phyloP scores from a whole-genome alignment of 2,329 filamentous ascomycete species.

The Xylariaceae sp. region DNA sequence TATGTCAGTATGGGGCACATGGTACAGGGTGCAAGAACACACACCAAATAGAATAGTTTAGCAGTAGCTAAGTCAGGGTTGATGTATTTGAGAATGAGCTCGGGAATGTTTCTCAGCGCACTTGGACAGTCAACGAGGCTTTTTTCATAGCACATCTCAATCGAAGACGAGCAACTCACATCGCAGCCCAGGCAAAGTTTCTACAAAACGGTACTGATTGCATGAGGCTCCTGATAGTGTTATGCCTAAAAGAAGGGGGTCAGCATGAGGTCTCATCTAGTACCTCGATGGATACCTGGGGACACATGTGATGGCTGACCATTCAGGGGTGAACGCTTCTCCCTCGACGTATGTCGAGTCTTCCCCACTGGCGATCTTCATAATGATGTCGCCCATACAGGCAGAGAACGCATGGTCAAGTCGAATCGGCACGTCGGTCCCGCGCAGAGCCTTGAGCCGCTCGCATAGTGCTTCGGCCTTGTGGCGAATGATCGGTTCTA shows the following conservation, averaged over 20 bases:
- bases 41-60: too few relatives aligned
- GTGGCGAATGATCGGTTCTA: neutral
- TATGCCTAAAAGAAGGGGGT: neutral
- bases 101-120: neutral
- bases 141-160: neutral
- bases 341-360: conserved; percentile 1
- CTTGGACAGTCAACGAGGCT: neutral
- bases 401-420: conserved; percentile 4
- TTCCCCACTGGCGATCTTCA: conserved; percentile 3
- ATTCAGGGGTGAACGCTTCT: conserved; percentile 4
- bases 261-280: too few relatives aligned
- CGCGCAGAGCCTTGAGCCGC: neutral
- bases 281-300: neutral
- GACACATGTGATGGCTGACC: conserved; percentile 4
- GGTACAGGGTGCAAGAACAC: too few relatives aligned
- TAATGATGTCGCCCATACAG: conserved; percentile 5
- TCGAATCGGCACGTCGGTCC: neutral
- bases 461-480: conserved; percentile 1
- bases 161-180: neutral
- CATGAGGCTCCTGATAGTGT: neutral
- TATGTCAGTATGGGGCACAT: too few relatives aligned
- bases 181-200: neutral
- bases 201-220: neutral
- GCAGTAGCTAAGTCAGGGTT: neutral
- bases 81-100: neutral